Evolutionary conservation across 2,329 filamentous ascomycete genomes (phyloP), one percentile per base, ranked within the genome.

Genomic region (Penicillium corylophilum): DNA sequence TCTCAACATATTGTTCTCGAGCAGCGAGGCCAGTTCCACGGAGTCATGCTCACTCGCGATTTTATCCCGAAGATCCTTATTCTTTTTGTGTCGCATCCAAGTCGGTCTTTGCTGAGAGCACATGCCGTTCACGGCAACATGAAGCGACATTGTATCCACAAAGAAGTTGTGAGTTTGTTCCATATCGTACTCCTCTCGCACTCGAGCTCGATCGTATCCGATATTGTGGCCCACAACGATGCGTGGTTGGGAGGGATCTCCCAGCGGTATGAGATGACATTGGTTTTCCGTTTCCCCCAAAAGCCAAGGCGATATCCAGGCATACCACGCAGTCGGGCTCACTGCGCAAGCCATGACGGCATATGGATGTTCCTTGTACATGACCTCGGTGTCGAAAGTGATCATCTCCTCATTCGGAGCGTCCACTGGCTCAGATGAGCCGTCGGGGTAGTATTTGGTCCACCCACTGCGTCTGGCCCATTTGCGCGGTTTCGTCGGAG

Each of bases 91-190:
- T 70, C 90, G 95, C 86, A 96, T 91, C 94, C 94, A 99, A 0
- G 90, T 96, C 8, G 95, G 94, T 44, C 94, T 83, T 71, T 99
- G 94, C 59, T 89, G 87, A 20, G 94, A 97, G 72, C 94, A 99
- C 94, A 99, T 99, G 56, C 94, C 94, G 68, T 99, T 99, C 22
- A 96, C 93, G 2, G 95, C 95, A 7, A 96, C 93, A 69, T 99
- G 94, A 18, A 99, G 77, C 1, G 93, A 97, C 94, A 99, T 99
- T 26, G 94, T 99, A 69, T 99, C 94, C 46, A 99, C 74, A 68
- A 96, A 99, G 39, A 84, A 87, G 61, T 91, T 97, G 35, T 85
- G 83, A 1, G 90, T 87, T 70, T 96, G 93, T 48, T 83, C 78
- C 36, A 97, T 72, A 64, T 86, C 82, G 69, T 99, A 99, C 69